Conservation (phyloP, 2,329 filamentous ascomycete genomes). For the Neopestalotiopsis sp. region DNA sequence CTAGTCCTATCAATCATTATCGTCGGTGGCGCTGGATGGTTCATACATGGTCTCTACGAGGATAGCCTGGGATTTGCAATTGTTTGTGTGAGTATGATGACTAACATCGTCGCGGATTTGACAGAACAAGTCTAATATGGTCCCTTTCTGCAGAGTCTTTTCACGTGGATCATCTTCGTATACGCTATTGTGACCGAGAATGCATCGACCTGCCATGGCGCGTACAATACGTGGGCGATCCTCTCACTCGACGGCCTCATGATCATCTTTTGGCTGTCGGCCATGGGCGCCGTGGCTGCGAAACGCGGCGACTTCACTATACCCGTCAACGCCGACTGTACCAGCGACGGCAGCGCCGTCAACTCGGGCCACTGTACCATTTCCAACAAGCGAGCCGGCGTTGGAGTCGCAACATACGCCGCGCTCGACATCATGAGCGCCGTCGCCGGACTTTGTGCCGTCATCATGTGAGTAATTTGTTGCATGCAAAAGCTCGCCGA, state of each 20-base stretch:
- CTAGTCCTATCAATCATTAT: constrained; percentile 47
- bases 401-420: constrained; percentile 39
- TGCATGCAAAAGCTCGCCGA: not conserved
- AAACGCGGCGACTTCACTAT: constrained; percentile 42
- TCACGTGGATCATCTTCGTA: constrained; percentile 50
- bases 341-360: constrained; percentile 43
- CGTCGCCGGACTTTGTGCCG: constrained; percentile 48
- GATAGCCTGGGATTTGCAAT: constrained; percentile 46
- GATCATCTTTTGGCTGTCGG: constrained; percentile 52
- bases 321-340: constrained; percentile 35
- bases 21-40: constrained; percentile 45
- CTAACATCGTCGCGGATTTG: not conserved
- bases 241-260: constrained; percentile 49
- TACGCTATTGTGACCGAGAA: constrained; percentile 50
- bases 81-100: constrained; percentile 41
- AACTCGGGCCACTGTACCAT: constrained; percentile 43
- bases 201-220: constrained; percentile 34
- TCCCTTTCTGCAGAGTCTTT: constrained; percentile 38
- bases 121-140: not conserved
- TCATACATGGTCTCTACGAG: constrained; percentile 46
- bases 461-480: constrained; percentile 31
- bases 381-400: constrained; percentile 26
- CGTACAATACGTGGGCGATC: constrained; percentile 51
- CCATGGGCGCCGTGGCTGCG: constrained; percentile 45
- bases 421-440: constrained; percentile 43